A percentile compares a stretch with the other conserved stretches of the same genome.
phyloP scores from a whole-genome alignment of 768 basidiomycete species.

The Hirschioporus abietinus region DNA sequence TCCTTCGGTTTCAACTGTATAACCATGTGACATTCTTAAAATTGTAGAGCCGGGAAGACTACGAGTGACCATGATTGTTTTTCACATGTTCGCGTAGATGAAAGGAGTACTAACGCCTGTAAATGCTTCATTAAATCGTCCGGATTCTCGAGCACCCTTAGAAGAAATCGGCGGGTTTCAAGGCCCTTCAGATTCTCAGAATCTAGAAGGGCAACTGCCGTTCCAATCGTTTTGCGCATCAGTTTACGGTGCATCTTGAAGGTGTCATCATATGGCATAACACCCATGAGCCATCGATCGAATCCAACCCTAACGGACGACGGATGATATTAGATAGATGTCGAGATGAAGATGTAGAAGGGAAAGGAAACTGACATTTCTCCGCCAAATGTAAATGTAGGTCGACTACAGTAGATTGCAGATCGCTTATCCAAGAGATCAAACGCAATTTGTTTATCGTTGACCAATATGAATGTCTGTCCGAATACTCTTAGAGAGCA shows the following conservation, averaged over 20 bases:
- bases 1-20: conserved; percentile 17
- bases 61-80: background rate
- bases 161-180: background rate
- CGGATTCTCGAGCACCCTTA: background rate
- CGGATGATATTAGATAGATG: background rate
- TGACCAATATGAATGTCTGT: background rate
- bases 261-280: background rate
- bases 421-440: conserved; percentile 67
- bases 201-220: background rate
- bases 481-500: background rate
- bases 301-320: background rate
- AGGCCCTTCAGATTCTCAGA: background rate
- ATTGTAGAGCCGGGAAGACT: conserved; percentile 24
- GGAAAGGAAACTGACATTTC: background rate
- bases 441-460: conserved; percentile 7
- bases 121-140: conserved; percentile 2
- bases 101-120: too few relatives aligned
- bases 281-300: background rate
- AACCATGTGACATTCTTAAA: conserved; percentile 24
- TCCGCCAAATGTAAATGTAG: conserved; percentile 36
- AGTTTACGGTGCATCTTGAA: background rate
- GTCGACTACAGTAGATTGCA: conserved; percentile 63
- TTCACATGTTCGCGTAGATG: too few relatives aligned
- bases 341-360: background rate
- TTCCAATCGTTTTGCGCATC: background rate